Evolutionary conservation across 345 rosid species (phyloP).

Genomic region (Turnera subulata): DNA sequence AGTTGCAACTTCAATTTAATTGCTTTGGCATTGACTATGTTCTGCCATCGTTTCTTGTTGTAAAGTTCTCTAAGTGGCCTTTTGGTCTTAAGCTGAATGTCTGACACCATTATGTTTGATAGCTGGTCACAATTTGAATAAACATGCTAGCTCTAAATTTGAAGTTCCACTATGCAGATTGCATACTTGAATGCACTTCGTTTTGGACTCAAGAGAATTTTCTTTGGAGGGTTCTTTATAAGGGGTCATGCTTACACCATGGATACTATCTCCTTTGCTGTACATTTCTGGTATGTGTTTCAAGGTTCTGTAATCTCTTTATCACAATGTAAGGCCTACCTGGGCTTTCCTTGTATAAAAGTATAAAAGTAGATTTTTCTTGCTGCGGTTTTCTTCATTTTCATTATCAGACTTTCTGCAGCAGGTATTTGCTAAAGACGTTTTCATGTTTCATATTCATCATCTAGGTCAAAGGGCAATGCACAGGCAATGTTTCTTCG

Average conservation of each 20-base stretch:
- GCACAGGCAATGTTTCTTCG: constrained; percentile 96
- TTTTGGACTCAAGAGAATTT: constrained; percentile 89
- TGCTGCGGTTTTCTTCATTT: constrained; percentile 7
- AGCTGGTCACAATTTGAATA: not conserved
- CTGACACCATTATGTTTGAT: constrained; percentile 1
- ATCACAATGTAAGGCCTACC: constrained; percentile 7
- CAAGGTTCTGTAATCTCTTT: not conserved
- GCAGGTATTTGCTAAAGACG: constrained; percentile 10
- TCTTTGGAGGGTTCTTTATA: constrained; percentile 96
- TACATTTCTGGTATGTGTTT: constrained; percentile 75
- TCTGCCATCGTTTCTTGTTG: not conserved
- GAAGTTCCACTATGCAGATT: constrained; percentile 46
- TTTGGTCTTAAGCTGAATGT: constrained; percentile 1
- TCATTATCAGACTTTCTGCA: not conserved
- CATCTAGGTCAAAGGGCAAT: constrained; percentile 83
- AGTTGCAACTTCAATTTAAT: not conserved
- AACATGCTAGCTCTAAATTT: constrained; percentile 18
- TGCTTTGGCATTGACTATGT: not conserved
- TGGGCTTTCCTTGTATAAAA: not conserved
- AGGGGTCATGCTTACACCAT: constrained; percentile 99
- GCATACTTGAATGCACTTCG: constrained; percentile 90
- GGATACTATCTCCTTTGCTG: constrained; percentile 99
- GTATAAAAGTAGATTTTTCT: not conserved
- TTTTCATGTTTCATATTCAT: constrained; percentile 10
- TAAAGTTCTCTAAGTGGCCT: constrained; percentile 5